Conservation (phyloP, 345 rosid genomes). For the Hibiscus mutabilis region DNA sequence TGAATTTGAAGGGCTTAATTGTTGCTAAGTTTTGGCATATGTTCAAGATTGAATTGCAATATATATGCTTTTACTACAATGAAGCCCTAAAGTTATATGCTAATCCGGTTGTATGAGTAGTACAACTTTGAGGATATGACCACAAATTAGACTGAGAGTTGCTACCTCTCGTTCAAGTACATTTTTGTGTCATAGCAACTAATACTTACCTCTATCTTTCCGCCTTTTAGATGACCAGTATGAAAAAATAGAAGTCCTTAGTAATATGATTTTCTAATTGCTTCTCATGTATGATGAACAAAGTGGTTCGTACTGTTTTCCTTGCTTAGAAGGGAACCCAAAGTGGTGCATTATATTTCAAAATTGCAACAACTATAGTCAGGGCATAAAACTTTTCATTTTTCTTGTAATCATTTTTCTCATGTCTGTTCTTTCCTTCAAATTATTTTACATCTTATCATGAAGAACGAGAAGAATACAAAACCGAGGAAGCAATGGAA, state of each 20-base stretch:
- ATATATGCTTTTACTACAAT: background rate
- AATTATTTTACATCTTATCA: background rate
- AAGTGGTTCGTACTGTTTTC: background rate
- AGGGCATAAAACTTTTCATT: background rate
- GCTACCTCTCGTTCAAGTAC: background rate
- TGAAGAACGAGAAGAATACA: background rate
- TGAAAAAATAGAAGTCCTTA: background rate
- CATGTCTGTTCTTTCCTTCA: background rate
- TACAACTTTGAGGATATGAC: background rate
- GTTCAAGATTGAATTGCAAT: background rate
- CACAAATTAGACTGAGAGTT: background rate
- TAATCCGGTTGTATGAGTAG: background rate
- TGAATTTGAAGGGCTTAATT: background rate
- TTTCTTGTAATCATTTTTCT: background rate
- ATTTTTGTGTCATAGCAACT: background rate
- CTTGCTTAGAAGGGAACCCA: background rate
- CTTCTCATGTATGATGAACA: background rate
- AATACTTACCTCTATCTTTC: background rate
- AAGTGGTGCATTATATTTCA: background rate
- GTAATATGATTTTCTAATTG: background rate
- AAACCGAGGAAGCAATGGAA: conserved; percentile 2
- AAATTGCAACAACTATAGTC: background rate
- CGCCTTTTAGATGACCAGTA: background rate
- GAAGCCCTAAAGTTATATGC: background rate
- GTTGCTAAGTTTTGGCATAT: background rate